These are phyloP conservation scores for Penicillium coprophilum DNA, from an alignment of 495 filamentous ascomycete genomes.

Conservation along the genomic window DNA sequence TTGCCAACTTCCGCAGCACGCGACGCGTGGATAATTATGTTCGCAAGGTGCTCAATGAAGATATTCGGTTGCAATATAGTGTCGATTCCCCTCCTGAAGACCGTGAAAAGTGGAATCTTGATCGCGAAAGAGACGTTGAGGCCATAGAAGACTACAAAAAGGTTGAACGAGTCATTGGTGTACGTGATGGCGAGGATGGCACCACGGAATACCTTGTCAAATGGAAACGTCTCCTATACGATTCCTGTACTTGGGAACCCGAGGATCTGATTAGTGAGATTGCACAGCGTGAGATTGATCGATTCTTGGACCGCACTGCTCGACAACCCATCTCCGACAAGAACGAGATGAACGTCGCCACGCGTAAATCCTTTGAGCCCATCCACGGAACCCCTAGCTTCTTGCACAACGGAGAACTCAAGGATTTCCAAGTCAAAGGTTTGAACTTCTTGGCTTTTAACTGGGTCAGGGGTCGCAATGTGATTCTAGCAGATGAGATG, in stretches of 20 bases:
- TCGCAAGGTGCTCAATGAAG: constrained; percentile 72
- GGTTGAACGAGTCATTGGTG: constrained; percentile 88
- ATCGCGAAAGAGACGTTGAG: constrained; percentile 82
- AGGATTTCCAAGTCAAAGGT: constrained; percentile 92
- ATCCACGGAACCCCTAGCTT: constrained; percentile 81
- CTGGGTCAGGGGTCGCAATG: constrained; percentile 88
- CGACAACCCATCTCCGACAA: constrained; percentile 73
- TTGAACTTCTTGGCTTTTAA: constrained; percentile 93
- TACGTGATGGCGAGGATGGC: constrained; percentile 70
- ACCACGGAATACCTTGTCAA: constrained; percentile 81
- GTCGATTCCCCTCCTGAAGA: constrained; percentile 78
- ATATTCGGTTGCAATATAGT: constrained; percentile 67
- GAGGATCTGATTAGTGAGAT: constrained; percentile 69
- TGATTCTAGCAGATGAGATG: constrained; percentile 98
- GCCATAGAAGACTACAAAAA: constrained; percentile 80
- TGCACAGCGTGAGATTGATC: constrained; percentile 84
- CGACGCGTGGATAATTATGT: constrained; percentile 93
- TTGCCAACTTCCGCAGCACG: constrained; percentile 69
- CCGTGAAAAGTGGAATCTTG: constrained; percentile 84
- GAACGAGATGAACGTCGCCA: constrained; percentile 69
- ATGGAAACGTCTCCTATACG: constrained; percentile 85
- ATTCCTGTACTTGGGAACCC: constrained; percentile 91
- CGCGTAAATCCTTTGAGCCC: constrained; percentile 66
- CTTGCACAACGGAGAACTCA: constrained; percentile 78
- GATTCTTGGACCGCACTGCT: constrained; percentile 77